Percentiles rank a stretch among this genome's conserved stretches.
These are phyloP conservation scores for Mediolabrus comicus DNA, from an alignment of 108 stramenopile genomes.

Conservation along the genomic window DNA sequence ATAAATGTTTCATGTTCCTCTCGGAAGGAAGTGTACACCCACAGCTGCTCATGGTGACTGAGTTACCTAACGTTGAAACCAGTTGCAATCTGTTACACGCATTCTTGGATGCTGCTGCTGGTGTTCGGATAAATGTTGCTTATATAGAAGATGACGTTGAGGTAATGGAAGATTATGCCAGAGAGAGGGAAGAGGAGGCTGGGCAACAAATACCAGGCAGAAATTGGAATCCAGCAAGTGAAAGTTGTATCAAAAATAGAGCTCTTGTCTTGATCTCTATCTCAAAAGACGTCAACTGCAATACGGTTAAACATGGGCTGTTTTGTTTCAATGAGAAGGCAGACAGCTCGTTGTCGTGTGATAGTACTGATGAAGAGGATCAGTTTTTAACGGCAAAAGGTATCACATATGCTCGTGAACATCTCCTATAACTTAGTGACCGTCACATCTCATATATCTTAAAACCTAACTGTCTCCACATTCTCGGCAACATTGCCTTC, in stretches of 20 bases:
- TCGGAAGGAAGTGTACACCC: not conserved
- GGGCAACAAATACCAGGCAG: not conserved
- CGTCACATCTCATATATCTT: not conserved
- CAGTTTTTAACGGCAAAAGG: not conserved
- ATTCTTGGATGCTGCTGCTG: not conserved
- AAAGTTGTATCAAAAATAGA: slow-evolving; percentile 7
- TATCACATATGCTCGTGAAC: not conserved
- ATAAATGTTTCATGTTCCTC: not conserved
- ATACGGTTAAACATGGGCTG: not conserved
- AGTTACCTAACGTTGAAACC: slow-evolving; percentile 38
- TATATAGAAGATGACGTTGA: slow-evolving; percentile 42
- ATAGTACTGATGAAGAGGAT: not conserved
- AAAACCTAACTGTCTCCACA: slow-evolving; percentile 35
- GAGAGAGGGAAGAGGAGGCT: slow-evolving; percentile 19
- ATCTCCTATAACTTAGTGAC: not conserved
- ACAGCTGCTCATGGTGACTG: slow-evolving; percentile 34
- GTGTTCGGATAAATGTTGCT: slow-evolving; percentile 15
- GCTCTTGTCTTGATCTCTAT: slow-evolving; percentile 29
- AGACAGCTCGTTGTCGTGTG: not conserved
- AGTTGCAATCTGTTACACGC: slow-evolving; percentile 5
- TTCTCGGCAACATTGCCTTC: slow-evolving; percentile 61
- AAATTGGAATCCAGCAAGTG: slow-evolving; percentile 4
- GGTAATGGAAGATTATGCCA: slow-evolving; percentile 25
- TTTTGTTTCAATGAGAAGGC: not conserved
- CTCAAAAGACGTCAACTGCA: not conserved